phyloP scores from a whole-genome alignment of 2,329 filamentous ascomycete genomes.

The Penicillium verrucosum region DNA sequence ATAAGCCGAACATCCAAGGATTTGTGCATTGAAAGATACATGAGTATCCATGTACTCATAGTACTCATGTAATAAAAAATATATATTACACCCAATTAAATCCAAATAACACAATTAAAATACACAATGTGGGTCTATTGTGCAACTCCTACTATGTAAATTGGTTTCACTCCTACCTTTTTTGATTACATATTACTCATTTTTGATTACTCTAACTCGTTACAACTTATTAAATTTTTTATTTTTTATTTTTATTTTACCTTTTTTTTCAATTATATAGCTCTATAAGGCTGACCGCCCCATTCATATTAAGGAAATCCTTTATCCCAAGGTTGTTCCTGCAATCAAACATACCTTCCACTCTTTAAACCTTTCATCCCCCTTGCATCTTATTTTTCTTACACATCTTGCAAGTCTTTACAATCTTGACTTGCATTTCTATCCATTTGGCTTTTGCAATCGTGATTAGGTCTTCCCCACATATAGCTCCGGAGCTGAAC shows the following conservation, averaged over 20 bases:
- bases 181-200: neutral
- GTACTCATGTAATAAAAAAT: no score
- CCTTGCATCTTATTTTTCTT: neutral
- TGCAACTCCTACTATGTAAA: neutral
- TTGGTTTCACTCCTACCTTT: neutral
- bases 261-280: neutral
- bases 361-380: neutral
- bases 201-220: no score
- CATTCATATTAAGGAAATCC: neutral
- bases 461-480: neutral
- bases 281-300: constrained; percentile 25
- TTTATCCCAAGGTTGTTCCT: neutral
- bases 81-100: no score
- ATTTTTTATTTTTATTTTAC: no score
- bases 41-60: no score
- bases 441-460: neutral
- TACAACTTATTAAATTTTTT: neutral
- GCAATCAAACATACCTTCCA: neutral
- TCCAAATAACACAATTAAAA: neutral
- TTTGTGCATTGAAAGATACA: neutral
- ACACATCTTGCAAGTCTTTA: neutral
- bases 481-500: neutral
- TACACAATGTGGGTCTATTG: neutral
- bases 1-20: neutral
- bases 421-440: neutral